Evolutionary conservation across 176 grass and related monocot genomes (phyloP), one percentile per base, ranked within the genome.

Genomic region (Triticum dicoccoides): DNA sequence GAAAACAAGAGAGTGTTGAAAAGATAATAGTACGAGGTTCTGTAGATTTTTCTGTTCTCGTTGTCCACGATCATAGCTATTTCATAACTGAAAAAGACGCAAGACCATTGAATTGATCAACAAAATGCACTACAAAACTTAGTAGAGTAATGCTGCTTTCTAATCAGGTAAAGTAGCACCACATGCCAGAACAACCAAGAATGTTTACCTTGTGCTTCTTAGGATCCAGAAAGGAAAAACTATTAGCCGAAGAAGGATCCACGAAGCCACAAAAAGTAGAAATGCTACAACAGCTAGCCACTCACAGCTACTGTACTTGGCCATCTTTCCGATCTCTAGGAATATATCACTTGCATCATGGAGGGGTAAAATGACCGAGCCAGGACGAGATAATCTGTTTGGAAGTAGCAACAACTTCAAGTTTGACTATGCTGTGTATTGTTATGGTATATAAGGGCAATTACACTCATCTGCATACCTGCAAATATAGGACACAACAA

Each of bases 281-380:
- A 97, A 92, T 39, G 90, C 41, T 15, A 89, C 59, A 78, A 64
- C 58, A 62, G 95, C 95, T 67, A 94, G 65, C 85, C 61, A 79
- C 14, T 97, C 92, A 32, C 85, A 87, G 20, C 90, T 84, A 86
- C 92, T 89, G 82, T 97, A 97, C 86, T 97, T 97, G 61, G 95
- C 64, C 90, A 97, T 97, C 88, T 97, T 97, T 59, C 92, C 95
- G 17, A 87, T 84, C 81, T 97, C 95, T 78, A 97, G 64, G 65
- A 97, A 94, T 81, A 97, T 91, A 77, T 94, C 95, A 84, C 90
- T 97, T 9, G 90, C 95, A 86, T 97, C 92, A 81, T 97, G 95
- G 83, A 97, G 21, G 70, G 95, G 90, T 80, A 97, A 77, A 54
- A 97, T 89, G 30, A 97, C 44, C 3, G 95, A 92, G 61, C 95